Conservation (phyloP, 2,329 filamentous ascomycete species). For the Alternaria triticina region DNA sequence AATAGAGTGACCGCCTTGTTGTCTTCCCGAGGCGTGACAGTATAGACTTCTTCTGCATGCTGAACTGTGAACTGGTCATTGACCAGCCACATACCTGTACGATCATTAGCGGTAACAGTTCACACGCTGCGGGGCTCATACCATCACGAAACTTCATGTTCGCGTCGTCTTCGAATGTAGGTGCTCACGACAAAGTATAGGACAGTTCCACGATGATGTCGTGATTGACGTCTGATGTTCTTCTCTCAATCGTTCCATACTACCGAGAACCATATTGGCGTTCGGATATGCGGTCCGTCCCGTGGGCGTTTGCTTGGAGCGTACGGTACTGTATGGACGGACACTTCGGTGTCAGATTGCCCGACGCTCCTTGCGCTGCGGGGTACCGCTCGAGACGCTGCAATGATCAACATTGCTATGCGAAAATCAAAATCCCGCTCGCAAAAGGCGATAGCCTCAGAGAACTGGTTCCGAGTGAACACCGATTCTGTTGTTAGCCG, state of each 20-base stretch:
- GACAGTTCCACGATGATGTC: not conserved
- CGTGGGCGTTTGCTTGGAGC: slow-evolving; percentile 8
- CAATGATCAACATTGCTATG: not conserved
- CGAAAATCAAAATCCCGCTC: not conserved
- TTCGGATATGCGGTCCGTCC: slow-evolving; percentile 29
- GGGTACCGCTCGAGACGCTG: slow-evolving; percentile 6
- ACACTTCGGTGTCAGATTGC: slow-evolving; percentile 25
- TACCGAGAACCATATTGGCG: not conserved
- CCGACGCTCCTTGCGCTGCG: slow-evolving; percentile 22
- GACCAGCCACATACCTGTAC: slow-evolving; percentile 67
- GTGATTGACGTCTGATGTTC: not conserved
- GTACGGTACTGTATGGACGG: slow-evolving; percentile 24
- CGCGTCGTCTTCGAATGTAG: not conserved
- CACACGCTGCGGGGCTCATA: slow-evolving; percentile 16
- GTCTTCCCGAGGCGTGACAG: slow-evolving; percentile 54
- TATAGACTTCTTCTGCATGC: slow-evolving; percentile 70
- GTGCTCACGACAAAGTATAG: not conserved
- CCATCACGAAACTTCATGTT: slow-evolving; percentile 68
- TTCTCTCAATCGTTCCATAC: not conserved
- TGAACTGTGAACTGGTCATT: slow-evolving; percentile 66
- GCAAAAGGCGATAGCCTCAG: not conserved
- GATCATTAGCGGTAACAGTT: slow-evolving; percentile 11
- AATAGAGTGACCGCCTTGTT: slow-evolving; percentile 61
- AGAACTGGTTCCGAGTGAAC: not conserved
- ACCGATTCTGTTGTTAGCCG: not conserved